phyloP scores from a whole-genome alignment of 1,284 basidiomycete species.

The Sparassis latifolia region DNA sequence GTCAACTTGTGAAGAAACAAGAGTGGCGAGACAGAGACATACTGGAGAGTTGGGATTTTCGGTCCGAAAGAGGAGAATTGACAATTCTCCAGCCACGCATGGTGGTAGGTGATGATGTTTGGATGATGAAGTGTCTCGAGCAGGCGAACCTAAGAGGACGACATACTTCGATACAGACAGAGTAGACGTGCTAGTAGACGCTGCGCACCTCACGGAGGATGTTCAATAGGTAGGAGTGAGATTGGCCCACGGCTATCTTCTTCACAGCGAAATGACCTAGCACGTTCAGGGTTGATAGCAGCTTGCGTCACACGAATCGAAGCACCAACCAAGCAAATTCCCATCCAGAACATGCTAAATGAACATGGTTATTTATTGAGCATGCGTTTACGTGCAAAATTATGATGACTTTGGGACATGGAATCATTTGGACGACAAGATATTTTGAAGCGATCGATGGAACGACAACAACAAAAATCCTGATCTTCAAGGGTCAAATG shows the following conservation, averaged over 20 bases:
- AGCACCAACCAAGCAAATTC: slow-evolving; percentile 56
- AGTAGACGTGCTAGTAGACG: not conserved
- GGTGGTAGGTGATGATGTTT: slow-evolving; percentile 93
- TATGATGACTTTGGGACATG: too few relatives aligned
- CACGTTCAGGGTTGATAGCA: slow-evolving; percentile 10
- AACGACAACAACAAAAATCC: too few relatives aligned
- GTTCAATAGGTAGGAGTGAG: slow-evolving; percentile 74
- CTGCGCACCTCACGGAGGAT: slow-evolving; percentile 69
- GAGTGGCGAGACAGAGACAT: slow-evolving; percentile 8
- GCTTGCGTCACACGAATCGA: not conserved
- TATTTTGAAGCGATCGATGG: too few relatives aligned
- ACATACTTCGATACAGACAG: not conserved
- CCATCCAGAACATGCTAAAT: slow-evolving; percentile 73
- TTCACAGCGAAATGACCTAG: slow-evolving; percentile 86
- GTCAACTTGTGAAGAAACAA: not conserved
- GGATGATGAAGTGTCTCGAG: slow-evolving; percentile 85
- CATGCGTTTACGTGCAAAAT: too few relatives aligned
- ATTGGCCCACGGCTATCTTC: slow-evolving; percentile 91
- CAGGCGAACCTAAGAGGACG: slow-evolving; percentile 54
- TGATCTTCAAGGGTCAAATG: too few relatives aligned
- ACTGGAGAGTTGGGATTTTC: slow-evolving; percentile 79
- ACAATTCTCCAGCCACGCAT: slow-evolving; percentile 85
- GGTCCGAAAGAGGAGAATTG: slow-evolving; percentile 85
- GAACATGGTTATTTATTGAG: not conserved
- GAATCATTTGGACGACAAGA: too few relatives aligned